Conservation (phyloP, 345 rosid species). For the Hypericum androsaemum region DNA sequence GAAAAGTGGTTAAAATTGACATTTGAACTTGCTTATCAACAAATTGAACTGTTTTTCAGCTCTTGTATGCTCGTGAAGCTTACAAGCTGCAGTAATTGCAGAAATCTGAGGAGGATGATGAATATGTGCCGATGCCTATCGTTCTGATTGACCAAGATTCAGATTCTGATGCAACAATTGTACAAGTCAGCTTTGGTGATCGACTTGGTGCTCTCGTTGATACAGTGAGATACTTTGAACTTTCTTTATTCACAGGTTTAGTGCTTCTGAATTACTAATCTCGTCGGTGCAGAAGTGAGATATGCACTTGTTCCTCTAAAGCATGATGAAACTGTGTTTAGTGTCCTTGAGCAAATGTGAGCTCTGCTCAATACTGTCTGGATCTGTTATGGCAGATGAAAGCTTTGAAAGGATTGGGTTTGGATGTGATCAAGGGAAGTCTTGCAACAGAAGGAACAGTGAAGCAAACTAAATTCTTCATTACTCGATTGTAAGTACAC, state of each 20-base stretch:
- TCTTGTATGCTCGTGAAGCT: too few relatives aligned
- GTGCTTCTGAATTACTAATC: not conserved
- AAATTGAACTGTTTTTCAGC: too few relatives aligned
- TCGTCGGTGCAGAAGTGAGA: not conserved
- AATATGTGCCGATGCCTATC: slow-evolving; percentile 29
- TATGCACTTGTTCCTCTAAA: slow-evolving; percentile 9
- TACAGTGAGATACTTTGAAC: slow-evolving; percentile 39
- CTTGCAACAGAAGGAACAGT: slow-evolving; percentile 90
- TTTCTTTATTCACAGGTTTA: not conserved
- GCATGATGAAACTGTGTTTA: slow-evolving; percentile 5
- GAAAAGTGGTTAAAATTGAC: too few relatives aligned
- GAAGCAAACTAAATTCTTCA: slow-evolving; percentile 79
- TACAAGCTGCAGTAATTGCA: too few relatives aligned
- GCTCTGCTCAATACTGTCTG: slow-evolving; percentile 27
- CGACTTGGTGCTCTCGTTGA: slow-evolving; percentile 98
- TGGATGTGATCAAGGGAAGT: slow-evolving; percentile 88
- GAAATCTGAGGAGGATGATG: too few relatives aligned
- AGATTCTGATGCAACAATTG: slow-evolving; percentile 75
- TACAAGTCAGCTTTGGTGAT: slow-evolving; percentile 88
- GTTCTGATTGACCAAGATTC: slow-evolving; percentile 93
- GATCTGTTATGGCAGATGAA: slow-evolving; percentile 46
- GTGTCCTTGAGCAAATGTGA: slow-evolving; percentile 55
- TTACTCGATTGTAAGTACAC: slow-evolving; percentile 70
- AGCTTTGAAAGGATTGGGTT: slow-evolving; percentile 83
- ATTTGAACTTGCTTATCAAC: too few relatives aligned